Evolutionary conservation across 2,329 filamentous ascomycete species (phyloP).

Genomic region (Pseudocercospora vitis): DNA sequence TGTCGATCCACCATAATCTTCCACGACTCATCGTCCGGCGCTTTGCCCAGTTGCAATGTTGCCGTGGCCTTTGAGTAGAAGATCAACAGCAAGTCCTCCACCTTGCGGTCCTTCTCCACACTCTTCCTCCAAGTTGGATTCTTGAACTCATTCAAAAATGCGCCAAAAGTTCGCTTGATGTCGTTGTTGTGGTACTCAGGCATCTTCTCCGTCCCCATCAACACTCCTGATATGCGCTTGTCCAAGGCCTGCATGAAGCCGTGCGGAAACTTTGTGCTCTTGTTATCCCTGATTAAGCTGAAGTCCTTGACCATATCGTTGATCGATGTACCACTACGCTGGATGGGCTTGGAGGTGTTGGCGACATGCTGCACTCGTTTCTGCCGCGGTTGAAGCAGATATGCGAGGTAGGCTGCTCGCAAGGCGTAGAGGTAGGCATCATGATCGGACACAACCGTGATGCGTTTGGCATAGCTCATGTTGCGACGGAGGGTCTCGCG

Average conservation of each 20-base stretch:
- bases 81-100: conserved; percentile 90
- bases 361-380: conserved; percentile 85
- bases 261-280: conserved; percentile 70
- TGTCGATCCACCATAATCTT: conserved; percentile 91
- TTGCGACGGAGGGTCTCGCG: conserved; percentile 43
- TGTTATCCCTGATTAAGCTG: conserved; percentile 63
- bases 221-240: conserved; percentile 76
- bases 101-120: conserved; percentile 89
- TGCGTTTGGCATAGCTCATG: conserved; percentile 37
- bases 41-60: conserved; percentile 76
- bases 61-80: conserved; percentile 96
- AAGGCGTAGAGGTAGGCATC: conserved; percentile 92
- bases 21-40: conserved; percentile 80
- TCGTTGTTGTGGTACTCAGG: conserved; percentile 88
- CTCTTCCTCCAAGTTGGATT: conserved; percentile 83
- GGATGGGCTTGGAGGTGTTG: conserved; percentile 58
- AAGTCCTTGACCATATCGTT: conserved; percentile 90
- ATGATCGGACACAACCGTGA: conserved; percentile 53
- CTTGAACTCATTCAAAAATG: conserved; percentile 90
- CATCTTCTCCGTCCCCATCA: conserved; percentile 77
- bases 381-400: conserved; percentile 86
- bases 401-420: conserved; percentile 85
- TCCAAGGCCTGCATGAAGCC: conserved; percentile 69
- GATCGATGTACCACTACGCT: conserved; percentile 70
- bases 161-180: conserved; percentile 90